Conservation (phyloP, 805 yeast species). For the Saccharomycopsis sp. region DNA sequence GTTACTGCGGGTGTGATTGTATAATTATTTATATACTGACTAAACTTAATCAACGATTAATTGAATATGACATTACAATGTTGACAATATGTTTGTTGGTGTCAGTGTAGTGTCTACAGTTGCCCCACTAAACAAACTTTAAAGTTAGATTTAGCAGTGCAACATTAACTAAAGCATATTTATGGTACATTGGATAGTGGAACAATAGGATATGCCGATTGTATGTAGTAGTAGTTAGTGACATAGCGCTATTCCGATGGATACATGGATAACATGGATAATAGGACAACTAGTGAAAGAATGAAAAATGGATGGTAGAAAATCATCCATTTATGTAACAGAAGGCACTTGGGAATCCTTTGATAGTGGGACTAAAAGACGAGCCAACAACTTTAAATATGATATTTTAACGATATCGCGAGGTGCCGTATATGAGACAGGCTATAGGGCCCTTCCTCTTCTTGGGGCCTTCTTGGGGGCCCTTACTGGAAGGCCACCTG, state of each 20-base stretch:
- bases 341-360: not conserved
- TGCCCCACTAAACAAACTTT: not conserved
- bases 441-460: too few species aligned
- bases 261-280: too few species aligned
- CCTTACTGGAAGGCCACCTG: too few species aligned
- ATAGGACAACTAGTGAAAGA: too few species aligned
- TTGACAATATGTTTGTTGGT: not conserved
- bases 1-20: slow-evolving; percentile 52
- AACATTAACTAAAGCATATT: not conserved
- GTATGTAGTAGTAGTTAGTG: too few species aligned
- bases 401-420: too few species aligned
- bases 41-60: too few species aligned
- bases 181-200: not conserved
- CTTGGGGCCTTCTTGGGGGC: too few species aligned
- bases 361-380: not conserved
- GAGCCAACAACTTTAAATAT: not conserved
- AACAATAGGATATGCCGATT: too few species aligned
- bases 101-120: not conserved
- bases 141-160: not conserved
- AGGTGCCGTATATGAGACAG: too few species aligned
- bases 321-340: not conserved
- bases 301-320: not conserved
- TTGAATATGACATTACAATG: too few species aligned
- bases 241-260: too few species aligned
- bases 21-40: not conserved